Evolutionary conservation across 2,329 filamentous ascomycete genomes (phyloP), one percentile per base, ranked within the genome.

Genomic region (Microsporum audouinii): DNA sequence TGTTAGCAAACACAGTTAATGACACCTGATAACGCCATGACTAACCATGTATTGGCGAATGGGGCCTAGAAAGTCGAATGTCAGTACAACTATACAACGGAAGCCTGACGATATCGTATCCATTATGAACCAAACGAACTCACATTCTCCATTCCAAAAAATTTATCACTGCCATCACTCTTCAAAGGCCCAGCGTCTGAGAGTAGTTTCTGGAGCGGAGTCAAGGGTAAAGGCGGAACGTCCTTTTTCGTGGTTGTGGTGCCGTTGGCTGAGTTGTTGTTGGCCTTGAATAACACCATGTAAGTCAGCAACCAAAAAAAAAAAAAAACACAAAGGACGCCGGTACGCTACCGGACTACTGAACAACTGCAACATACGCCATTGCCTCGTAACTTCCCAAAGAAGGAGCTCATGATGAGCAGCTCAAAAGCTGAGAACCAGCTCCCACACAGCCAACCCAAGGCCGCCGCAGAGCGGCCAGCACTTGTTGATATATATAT

Each of bases 71-170:
- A 43, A 38, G n/a, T n/a, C 29, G 3, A 36, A 58, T 17, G 64
- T 71, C 62, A 69, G 70, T 33, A 33, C 33, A 14, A 41, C 34
- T 36, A 36, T 36, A 36, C 34, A 23, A 23, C 17, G 17, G 17
- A 23, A 23, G 17, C 17, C 17, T 23, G 17, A 23, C 17, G 17
- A 23, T 23, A 23, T 23, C 17, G 17, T 23, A 23, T 23, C 17
- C 17, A 23, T 23, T 23, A 23, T 23, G 17, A 23, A 23, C 17
- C 17, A 60, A 64, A 60, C 63, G 65, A 58, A 80, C 89, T 77
- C 81, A 97, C 92, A 77, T 99, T 99, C 77, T 99, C 94, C 73
- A 97, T 87, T 14, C 94, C 94, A 77, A 95, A 97, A 78, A 96
- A 99, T 78, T 96, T 95, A 78, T 97, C 94, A 72, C 89, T 96